These are phyloP conservation scores for Mycena galericulata DNA, from an alignment of 768 basidiomycete genomes.

Conservation along the genomic window DNA sequence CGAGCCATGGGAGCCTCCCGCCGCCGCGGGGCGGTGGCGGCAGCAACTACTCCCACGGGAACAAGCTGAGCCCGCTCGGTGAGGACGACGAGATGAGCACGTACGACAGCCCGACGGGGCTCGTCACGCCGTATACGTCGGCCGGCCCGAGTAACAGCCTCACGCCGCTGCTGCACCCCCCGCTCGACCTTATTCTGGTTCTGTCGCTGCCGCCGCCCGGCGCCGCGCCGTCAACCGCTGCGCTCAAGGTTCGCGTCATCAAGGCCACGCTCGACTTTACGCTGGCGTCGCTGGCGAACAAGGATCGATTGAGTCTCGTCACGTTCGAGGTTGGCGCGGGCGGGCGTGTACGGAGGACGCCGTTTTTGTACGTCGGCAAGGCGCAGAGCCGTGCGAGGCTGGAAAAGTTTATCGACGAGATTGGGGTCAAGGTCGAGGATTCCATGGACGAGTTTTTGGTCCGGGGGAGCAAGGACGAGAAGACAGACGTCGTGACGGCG, in stretches of 20 bases:
- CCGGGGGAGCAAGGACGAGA: slow-evolving; percentile 86
- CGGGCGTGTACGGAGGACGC: slow-evolving; percentile 91
- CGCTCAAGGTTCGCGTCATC: slow-evolving; percentile 91
- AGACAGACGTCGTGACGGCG: slow-evolving; percentile 98
- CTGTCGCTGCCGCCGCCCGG: slow-evolving; percentile 85
- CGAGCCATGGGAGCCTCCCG: slow-evolving; percentile 71
- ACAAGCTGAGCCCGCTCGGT: slow-evolving; percentile 74
- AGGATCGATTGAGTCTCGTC: slow-evolving; percentile 89
- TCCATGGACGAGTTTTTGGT: slow-evolving; percentile 68
- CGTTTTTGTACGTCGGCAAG: slow-evolving; percentile 84
- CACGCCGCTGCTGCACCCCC: slow-evolving; percentile 84
- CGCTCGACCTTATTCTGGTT: slow-evolving; percentile 93
- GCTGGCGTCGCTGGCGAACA: slow-evolving; percentile 77
- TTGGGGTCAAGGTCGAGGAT: slow-evolving; percentile 59
- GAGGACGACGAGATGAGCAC: slow-evolving; percentile 76
- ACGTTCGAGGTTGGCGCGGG: slow-evolving; percentile 92
- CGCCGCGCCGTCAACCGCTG: slow-evolving; percentile 80
- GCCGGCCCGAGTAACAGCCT: slow-evolving; percentile 85
- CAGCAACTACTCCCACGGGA: slow-evolving; percentile 42
- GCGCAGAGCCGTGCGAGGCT: slow-evolving; percentile 77
- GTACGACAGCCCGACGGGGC: slow-evolving; percentile 67
- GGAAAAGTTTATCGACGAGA: slow-evolving; percentile 82
- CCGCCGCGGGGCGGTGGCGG: no score
- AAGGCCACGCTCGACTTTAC: slow-evolving; percentile 89
- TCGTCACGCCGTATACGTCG: slow-evolving; percentile 79